Percentiles rank a stretch among this genome's conserved stretches.
Evolutionary conservation across 2,329 filamentous ascomycete genomes (phyloP).

Genomic region (Talaromyces verruculosus): DNA sequence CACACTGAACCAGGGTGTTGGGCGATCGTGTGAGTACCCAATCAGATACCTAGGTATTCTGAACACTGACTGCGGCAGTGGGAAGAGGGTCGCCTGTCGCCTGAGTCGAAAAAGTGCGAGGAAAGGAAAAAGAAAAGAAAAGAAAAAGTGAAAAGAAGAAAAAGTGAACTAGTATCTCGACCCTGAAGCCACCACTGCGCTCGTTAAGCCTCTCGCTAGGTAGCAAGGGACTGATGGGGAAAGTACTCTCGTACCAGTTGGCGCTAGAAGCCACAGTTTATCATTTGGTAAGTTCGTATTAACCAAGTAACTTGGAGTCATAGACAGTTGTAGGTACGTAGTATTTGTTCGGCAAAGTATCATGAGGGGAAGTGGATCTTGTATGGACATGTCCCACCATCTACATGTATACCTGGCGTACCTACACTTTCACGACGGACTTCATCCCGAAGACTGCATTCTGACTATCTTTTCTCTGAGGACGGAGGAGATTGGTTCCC

Average conservation of each 20-base stretch:
- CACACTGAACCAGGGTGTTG: background rate
- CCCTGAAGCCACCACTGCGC: background rate
- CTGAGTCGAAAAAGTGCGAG: background rate
- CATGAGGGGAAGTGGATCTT: constrained; percentile 6
- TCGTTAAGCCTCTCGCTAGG: background rate
- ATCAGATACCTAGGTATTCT: background rate
- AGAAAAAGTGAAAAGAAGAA: background rate
- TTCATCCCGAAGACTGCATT: too few species aligned
- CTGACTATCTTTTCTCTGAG: too few species aligned
- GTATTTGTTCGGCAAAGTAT: background rate
- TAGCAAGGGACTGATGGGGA: background rate
- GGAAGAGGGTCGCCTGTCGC: background rate
- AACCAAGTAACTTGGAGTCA: background rate
- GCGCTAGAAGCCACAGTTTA: background rate
- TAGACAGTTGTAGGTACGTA: background rate
- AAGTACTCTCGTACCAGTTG: background rate
- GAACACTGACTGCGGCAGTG: background rate
- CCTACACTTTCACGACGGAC: background rate
- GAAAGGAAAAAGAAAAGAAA: background rate
- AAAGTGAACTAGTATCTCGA: background rate
- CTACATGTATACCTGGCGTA: background rate
- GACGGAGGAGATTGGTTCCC: background rate
- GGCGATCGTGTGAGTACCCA: constrained; percentile 13
- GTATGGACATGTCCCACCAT: background rate
- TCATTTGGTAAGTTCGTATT: background rate